Conservation (phyloP, 129 eudicot species). For the Gnaphalium uliginosum region DNA sequence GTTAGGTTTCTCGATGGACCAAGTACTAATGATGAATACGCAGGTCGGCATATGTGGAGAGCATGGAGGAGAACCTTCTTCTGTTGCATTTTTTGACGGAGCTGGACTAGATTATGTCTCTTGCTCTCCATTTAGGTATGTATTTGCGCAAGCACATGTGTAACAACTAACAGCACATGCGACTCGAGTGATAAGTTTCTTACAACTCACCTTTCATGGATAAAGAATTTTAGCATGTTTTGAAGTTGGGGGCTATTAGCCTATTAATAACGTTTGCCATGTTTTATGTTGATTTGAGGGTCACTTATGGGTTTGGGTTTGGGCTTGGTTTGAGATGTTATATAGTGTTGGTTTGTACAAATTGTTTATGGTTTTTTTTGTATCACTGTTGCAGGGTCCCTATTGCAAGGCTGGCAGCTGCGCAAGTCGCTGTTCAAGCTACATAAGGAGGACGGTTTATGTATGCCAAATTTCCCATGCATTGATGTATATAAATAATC, state of each 20-base stretch:
- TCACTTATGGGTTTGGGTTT: neutral
- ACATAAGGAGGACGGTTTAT: neutral
- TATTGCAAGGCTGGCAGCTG: conserved; percentile 13
- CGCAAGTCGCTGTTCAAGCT: conserved; percentile 8
- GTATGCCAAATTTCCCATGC: conserved; percentile 1
- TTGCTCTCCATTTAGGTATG: conserved; percentile 90
- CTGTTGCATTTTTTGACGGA: conserved; percentile 90
- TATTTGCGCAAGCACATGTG: neutral
- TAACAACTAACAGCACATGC: neutral
- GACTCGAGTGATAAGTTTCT: neutral
- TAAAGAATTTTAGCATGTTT: neutral
- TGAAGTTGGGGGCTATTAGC: neutral
- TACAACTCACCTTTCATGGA: neutral
- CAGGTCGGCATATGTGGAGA: conserved; percentile 98
- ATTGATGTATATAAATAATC: conserved; percentile 37
- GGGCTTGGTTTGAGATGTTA: neutral
- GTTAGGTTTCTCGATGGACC: conserved; percentile 2
- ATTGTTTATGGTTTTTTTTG: neutral
- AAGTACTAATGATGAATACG: conserved; percentile 14
- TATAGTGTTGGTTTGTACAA: neutral
- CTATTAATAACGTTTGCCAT: neutral
- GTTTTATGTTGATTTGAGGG: neutral
- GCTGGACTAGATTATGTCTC: conserved; percentile 94
- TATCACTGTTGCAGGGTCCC: conserved; percentile 6
- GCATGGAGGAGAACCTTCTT: conserved; percentile 99